Evolutionary conservation across 768 basidiomycete species (phyloP).

Genomic region (Leccinum longicurvipes): DNA sequence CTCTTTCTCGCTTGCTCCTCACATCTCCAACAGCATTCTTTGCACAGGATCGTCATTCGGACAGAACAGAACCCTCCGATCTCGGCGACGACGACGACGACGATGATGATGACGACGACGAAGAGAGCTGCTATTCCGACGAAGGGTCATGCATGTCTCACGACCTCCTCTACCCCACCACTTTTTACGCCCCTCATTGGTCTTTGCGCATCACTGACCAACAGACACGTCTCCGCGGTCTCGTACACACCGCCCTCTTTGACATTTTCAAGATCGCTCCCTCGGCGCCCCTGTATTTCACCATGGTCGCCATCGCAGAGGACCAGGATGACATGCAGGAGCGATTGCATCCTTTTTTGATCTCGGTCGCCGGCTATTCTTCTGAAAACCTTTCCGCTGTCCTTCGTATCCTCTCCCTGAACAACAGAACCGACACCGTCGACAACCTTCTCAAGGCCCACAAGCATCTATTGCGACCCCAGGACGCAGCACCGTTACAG

Average conservation of each 20-base stretch:
- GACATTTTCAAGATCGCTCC: slow-evolving; percentile 51
- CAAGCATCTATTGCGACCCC: slow-evolving; percentile 57
- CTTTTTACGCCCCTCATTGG: slow-evolving; percentile 53
- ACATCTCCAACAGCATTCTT: neutral
- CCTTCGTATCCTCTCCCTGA: slow-evolving; percentile 47
- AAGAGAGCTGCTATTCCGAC: slow-evolving; percentile 25
- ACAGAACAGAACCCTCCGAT: neutral
- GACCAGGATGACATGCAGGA: slow-evolving; percentile 33
- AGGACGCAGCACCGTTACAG: slow-evolving; percentile 48
- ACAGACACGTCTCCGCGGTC: slow-evolving; percentile 38
- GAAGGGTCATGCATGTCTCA: slow-evolving; percentile 20
- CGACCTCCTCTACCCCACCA: slow-evolving; percentile 27
- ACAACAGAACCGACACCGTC: slow-evolving; percentile 36
- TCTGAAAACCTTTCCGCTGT: slow-evolving; percentile 54
- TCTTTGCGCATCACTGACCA: slow-evolving; percentile 38
- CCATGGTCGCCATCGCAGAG: slow-evolving; percentile 38
- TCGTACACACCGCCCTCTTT: slow-evolving; percentile 45
- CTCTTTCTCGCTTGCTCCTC: neutral
- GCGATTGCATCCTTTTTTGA: slow-evolving; percentile 33
- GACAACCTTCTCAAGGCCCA: slow-evolving; percentile 43
- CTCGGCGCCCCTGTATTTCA: slow-evolving; percentile 42
- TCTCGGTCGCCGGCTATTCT: slow-evolving; percentile 43
- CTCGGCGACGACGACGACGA: slow-evolving; percentile 27
- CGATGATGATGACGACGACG: slow-evolving; percentile 28
- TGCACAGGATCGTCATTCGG: slow-evolving; percentile 8